Base-by-base conservation (phyloP, 495 filamentous ascomycete species). In the Choiromyces venosus region DNA sequence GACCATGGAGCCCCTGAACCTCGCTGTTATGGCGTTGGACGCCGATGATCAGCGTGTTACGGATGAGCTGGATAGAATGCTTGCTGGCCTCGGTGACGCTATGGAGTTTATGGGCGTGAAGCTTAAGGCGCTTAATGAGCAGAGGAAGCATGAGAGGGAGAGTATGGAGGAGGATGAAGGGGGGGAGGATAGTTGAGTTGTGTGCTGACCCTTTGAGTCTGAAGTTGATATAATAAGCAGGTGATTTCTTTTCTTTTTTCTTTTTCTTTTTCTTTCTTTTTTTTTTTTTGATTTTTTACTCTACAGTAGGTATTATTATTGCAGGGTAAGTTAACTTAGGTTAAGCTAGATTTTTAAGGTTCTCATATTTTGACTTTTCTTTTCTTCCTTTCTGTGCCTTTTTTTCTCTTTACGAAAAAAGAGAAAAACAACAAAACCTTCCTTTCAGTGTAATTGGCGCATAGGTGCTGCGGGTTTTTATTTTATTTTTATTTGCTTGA, bases 11-110 rank as follows among this genome's bases (percentile, higher is more conserved):
- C 83, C 83, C 33, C 86, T 87, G 65, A 83, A 84, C 42, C 75
- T 82, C 29, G 84, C 83, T n/a, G 85, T 87, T 39, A 81, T 90
- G 77, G 83, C 84, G 69, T 86, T 86, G 16, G 79, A 85, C 40
- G 87, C 86, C 16, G 84, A 83, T 14, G 78, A 82, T 0, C 83
- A 83, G 19, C 83, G 88, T 71, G 82, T 89, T 75, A 76, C 82
- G n/a, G 83, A 85, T 8, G 88, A 90, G 82, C 77, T 89, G 70
- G 83, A 84, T 69, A 79, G 87, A 7, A 77, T 89, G 56, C 77
- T 89, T 39, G 85, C 82, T 9, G 86, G 83, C 64, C 82, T 89
- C 14, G 80, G 82, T 33, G 84, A 86, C 64, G 76, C 79, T n/a
- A 67, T 81, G 71, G 79, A 81, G 70, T 79, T 81, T 37, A 78